Base-by-base conservation (phyloP, 2,329 filamentous ascomycete species). In the Trichoderma lentiforme region DNA sequence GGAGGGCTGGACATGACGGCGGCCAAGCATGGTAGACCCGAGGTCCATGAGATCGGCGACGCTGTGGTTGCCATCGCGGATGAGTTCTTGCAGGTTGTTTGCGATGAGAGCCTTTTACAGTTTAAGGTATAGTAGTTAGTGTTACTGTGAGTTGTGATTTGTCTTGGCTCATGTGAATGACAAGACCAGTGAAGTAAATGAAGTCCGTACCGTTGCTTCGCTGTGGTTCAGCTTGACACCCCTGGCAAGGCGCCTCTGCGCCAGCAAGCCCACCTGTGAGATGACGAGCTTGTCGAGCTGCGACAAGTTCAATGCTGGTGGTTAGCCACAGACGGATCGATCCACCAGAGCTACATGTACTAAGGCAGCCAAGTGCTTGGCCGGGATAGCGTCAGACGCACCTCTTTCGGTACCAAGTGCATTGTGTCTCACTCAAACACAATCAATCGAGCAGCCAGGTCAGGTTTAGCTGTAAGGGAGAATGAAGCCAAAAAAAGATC, bases 281-380 rank as follows among this genome's bases (percentile, higher is more conserved):
- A 97, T 95, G 81, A 92, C 88, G 83, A 98, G 93, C 90, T 98
- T 98, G 87, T 98, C 95, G 79, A 98, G 88, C 95, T 98, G 28
- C 18, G 39, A 28, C 28, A 14, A 30, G 36, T 24, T 32, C 36
- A 47, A 47, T 58, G 56, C 12, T 43, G 69, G 56, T 47, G 60
- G 51, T 71, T 60, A 71, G 69, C 34, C 24, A 28, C 7, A 21
- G 36, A 47, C 7, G 11, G 15, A 34, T 60, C 26, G 60, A 58
- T 57, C 47, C 43, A 43, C 47, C 34, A 64, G 21, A 65, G 32
- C 65, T 60, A 7, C 36, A 43, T 15, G 7, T 8, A 14, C 43
- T 47, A 9, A 21, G 34, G 28, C 6, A n/a, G 39, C 39, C 15
- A n/a, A 43, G 39, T n/a, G 28, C 39, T 36, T 14, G 43, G 28